Percentiles rank a stretch among this genome's conserved stretches.
Conservation (phyloP, 83 land plant species). For the Isoetes engelmannii region DNA sequence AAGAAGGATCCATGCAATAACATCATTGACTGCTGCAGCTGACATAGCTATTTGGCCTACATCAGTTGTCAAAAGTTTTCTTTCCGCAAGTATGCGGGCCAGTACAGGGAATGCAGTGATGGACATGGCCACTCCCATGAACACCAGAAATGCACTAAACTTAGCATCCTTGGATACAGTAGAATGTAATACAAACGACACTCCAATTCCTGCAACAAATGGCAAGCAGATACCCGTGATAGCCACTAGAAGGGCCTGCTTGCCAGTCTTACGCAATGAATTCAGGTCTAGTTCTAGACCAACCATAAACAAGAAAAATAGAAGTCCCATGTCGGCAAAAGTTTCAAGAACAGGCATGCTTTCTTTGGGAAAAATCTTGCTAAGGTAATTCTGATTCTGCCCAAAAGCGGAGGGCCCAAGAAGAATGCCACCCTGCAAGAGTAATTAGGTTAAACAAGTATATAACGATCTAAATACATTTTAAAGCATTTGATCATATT, state of each 20-base stretch:
- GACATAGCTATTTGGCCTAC: slow-evolving; percentile 3
- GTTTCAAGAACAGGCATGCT: slow-evolving; percentile 4
- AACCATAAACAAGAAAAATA: slow-evolving; percentile 1
- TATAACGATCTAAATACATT: no score
- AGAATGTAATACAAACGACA: not conserved
- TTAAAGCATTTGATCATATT: no score
- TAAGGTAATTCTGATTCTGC: not conserved
- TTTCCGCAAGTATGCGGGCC: not conserved
- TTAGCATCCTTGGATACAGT: not conserved
- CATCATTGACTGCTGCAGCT: slow-evolving; percentile 1
- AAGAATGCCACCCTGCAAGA: slow-evolving; percentile 4
- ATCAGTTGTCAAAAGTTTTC: not conserved
- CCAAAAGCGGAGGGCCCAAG: slow-evolving; percentile 1
- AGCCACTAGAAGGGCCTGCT: not conserved
- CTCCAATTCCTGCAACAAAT: slow-evolving; percentile 1
- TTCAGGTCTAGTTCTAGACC: not conserved
- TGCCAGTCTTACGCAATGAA: not conserved
- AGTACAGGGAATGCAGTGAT: not conserved
- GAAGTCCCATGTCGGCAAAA: slow-evolving; percentile 3
- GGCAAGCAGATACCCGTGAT: not conserved
- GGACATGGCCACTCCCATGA: slow-evolving; percentile 1
- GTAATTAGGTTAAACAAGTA: not conserved
- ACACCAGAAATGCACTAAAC: not conserved
- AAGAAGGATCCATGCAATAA: not conserved
- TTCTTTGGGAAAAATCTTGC: not conserved